Base-by-base conservation (phyloP, 148 eudicot genomes). In the Limonium bicolor region DNA sequence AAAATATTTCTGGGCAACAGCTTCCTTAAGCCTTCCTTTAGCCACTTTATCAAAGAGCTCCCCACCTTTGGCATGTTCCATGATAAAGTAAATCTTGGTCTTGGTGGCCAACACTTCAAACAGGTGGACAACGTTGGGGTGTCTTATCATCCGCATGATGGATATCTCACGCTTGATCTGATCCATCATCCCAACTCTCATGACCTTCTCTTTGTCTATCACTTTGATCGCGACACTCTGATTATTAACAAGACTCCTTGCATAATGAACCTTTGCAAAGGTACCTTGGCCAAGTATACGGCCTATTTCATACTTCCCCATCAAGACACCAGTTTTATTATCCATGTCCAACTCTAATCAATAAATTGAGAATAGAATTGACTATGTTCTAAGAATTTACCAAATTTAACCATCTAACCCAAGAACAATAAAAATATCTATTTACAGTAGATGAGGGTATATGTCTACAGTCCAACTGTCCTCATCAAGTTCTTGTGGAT, bases 41-140 rank as follows among this genome's bases (percentile, higher is more conserved):
- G 78, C 69, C 46, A 83, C 70, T 65, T 78, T 83, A 64, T 72
- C 56, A 46, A 78, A 83, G 57, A 83, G 84, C 60, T 83, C 94
- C 15, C 94, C 87, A 6, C 94, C 94, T 63, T 73, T 83, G 17
- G 77, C 80, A 37, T 60, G 73, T 41, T 83, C 94, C 69, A 83
- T 59, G 20, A 76, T 72, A 26, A 75, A 75, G 65, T 75, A 83
- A 18, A 83, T 75, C 60, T 65, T 83, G 50, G 76, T 53, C 59
- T 76, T 83, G 59, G 69, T 78, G 30, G 94, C 94, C 86, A 83
- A 62, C 46, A 83, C 94, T 70, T 83, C 94, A 49, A 65, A 73
- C 15, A 83, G 69, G 46, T 68, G 50, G 27, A 83, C 52, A 28
- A 83, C 59, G 31, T 79, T 46, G 6, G 84, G 84, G 52, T 83